Percentiles rank a stretch among this genome's conserved stretches.
Evolutionary conservation across 352 stramenopile species (phyloP).

Genomic region (Pythium dissimile): DNA sequence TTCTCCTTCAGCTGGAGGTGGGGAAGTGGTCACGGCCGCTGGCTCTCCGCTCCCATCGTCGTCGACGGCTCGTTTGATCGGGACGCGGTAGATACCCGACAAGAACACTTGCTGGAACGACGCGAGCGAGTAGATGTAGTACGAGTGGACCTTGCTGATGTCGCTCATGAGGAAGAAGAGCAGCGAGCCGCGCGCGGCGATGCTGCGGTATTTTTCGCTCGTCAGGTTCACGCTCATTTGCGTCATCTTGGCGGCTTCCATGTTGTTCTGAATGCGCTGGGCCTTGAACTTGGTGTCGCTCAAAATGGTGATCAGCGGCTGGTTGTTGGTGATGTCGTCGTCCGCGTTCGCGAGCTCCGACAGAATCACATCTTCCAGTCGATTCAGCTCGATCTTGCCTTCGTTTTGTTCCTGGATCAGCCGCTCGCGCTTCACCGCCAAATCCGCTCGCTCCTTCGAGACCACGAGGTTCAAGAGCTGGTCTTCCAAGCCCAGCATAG

Average conservation of each 20-base stretch:
- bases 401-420: slow-evolving; percentile 94
- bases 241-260: slow-evolving; percentile 90
- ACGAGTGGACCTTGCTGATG: slow-evolving; percentile 95
- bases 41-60: slow-evolving; percentile 13
- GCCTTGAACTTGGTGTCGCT: slow-evolving; percentile 94
- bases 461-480: slow-evolving; percentile 92
- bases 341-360: slow-evolving; percentile 94
- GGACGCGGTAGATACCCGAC: slow-evolving; percentile 92
- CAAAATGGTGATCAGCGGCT: slow-evolving; percentile 94
- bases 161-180: slow-evolving; percentile 98
- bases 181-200: slow-evolving; percentile 90
- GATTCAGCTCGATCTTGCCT: slow-evolving; percentile 96
- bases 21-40: too few species aligned
- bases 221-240: slow-evolving; percentile 92
- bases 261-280: slow-evolving; percentile 89
- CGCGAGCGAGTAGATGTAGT: slow-evolving; percentile 96
- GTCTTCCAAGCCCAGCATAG: slow-evolving; percentile 89
- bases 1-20: slow-evolving; percentile 51
- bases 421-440: slow-evolving; percentile 84
- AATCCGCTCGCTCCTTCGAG: slow-evolving; percentile 87
- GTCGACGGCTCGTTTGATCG: slow-evolving; percentile 38
- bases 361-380: slow-evolving; percentile 94
- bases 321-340: slow-evolving; percentile 97
- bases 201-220: slow-evolving; percentile 94
- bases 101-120: slow-evolving; percentile 96